Evolutionary conservation across 805 yeast genomes (phyloP), one percentile per base, ranked within the genome.

Genomic region (Candida piceae): DNA sequence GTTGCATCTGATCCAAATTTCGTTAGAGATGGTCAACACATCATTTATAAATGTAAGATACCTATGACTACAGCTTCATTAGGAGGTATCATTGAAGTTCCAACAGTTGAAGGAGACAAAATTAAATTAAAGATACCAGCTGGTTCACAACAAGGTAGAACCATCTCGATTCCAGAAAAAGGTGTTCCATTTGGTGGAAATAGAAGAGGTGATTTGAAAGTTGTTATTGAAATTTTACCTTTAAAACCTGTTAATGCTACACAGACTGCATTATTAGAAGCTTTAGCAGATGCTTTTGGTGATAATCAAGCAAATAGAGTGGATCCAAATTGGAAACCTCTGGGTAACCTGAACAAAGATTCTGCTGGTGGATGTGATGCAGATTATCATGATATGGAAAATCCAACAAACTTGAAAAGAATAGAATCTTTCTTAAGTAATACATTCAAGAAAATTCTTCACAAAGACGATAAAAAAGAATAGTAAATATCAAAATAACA

Each of bases 21-120:
- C 62, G 64, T 68, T 20, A 73, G 96, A 34, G 68, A 67, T 23
- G 80, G 83, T 24, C 73, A 76, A 46, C 81, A 85, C 51, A 70
- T 93, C 40, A 58, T 83, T 39, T 74, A 77, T 52, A 68, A 70
- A 19, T 76, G 80, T 32, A 76, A 78, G 30, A 78, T 93, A 35
- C 84, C 93, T 32, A 84, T 87, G 78, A 93, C 98, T 1, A 93
- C 98, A 0, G 98, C 98, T 1, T 88, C 96, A 0, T 68, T 93
- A 31, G 99, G 99, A 42, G 99, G 99, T 26, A 78, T 76, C 31
- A 73, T 93, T 16, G 77, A 82, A 33, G 76, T 93, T n/a, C 97
- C 97, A 23, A 90, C 98, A 0, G 74, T 93, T 19, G 64, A 61
- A 29, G 97, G 94, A 4, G 74, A 74, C 28, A 72, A 72, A 24